Base-by-base conservation (phyloP, 2,329 filamentous ascomycete species). In the Colletotrichum sp. region DNA sequence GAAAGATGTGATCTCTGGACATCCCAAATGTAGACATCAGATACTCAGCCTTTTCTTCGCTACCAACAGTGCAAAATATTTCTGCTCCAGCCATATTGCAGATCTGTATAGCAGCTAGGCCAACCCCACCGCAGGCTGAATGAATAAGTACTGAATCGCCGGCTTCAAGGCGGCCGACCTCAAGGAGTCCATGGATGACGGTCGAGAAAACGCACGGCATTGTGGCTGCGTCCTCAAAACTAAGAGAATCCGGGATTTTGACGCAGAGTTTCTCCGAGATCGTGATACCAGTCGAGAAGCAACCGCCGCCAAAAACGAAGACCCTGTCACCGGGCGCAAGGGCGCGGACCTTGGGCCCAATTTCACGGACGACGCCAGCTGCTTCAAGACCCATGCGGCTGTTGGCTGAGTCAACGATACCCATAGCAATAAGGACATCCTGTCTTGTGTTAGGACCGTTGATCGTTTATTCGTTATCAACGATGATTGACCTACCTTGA, bases 201-300 rank as follows among this genome's bases (percentile, higher is more conserved):
- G 86, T 87, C 13, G 76, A 69, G 48, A 79, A 86, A 6, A 82
- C 80, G 4, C 82, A 77, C 0, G 84, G 84, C 66, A 87, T 79
- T 1, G 84, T 81, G 8, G 84, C 84, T 2, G 81, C 86, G 7
- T 82, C 80, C 30, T 82, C 81, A 22, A 86, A 86, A 10, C 64
- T 73, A 71, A 87, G 75, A 4, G 70, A 39, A 2, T 82, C 81
- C 0, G 85, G 84, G 8, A 89, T 86, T 16, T 80, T 80, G 30
- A 78, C 80, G 5, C 66, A 70, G 13, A 76, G n/a, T 36, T 56
- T 70, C n/a, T 66, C 70, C 1, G 71, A 55, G n/a, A 75, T 28
- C 4, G 36, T 39, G 15, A 70, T 48, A 27, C 39, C 36, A 5
- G 66, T 67, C 8, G 71, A 74, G 48, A 76, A 75, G 27, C 70